These are phyloP conservation scores for Microthlaspi erraticum DNA, from an alignment of 345 rosid genomes.

Conservation along the genomic window DNA sequence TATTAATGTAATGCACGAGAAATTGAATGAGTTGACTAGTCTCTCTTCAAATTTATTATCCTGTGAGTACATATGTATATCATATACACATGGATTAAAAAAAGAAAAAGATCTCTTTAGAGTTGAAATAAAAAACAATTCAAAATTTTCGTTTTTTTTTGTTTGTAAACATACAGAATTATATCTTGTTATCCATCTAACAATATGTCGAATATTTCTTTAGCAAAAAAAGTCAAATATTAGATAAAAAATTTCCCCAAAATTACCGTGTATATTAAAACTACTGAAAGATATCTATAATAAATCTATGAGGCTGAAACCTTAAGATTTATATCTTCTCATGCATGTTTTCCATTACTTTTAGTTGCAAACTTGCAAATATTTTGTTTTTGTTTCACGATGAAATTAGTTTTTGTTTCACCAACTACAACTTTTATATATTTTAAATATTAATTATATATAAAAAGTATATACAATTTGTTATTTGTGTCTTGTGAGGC, in stretches of 20 bases:
- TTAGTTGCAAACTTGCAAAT: not conserved
- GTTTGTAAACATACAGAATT: no score
- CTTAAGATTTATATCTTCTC: not conserved
- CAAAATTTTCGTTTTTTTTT: no score
- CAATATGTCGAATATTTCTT: no score
- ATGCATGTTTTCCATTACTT: not conserved
- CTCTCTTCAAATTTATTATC: slow-evolving; percentile 26
- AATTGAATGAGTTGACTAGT: slow-evolving; percentile 40
- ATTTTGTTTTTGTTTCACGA: not conserved
- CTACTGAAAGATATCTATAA: no score
- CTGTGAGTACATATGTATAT: slow-evolving; percentile 4
- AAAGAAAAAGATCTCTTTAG: slow-evolving; percentile 5
- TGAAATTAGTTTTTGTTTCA: slow-evolving; percentile 25
- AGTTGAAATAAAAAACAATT: not conserved
- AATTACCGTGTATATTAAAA: no score
- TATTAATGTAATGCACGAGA: slow-evolving; percentile 41
- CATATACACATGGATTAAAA: slow-evolving; percentile 7
- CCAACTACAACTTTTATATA: slow-evolving; percentile 16
- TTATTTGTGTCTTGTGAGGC: slow-evolving; percentile 18
- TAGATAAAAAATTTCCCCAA: no score
- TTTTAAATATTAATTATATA: not conserved
- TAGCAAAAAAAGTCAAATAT: no score
- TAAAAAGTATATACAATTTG: not conserved
- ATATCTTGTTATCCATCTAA: no score
- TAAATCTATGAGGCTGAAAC: not conserved